A percentile compares a stretch with the other conserved stretches of the same genome.
Conservation (phyloP, 2,329 filamentous ascomycete species). For the Alternaria ventricosa region DNA sequence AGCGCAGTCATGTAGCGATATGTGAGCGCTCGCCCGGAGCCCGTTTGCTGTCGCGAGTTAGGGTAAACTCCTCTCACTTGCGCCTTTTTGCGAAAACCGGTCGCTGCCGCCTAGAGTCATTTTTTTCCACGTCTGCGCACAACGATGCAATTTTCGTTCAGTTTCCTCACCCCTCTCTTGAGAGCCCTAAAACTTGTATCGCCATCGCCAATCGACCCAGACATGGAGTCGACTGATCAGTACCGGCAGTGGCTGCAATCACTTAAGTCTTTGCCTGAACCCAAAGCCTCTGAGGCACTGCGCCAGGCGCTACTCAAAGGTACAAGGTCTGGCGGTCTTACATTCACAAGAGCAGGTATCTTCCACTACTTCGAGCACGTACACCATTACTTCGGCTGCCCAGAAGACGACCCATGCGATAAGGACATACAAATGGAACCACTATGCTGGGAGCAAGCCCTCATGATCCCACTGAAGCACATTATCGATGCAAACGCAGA, state of each 20-base stretch:
- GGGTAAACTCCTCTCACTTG: not conserved
- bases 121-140: not conserved
- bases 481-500: not conserved
- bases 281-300: not conserved
- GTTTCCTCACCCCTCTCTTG: not conserved
- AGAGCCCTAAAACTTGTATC: not conserved
- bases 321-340: not conserved
- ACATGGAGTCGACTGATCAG: not conserved
- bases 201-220: not conserved
- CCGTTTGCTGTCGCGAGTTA: not conserved
- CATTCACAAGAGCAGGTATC: not conserved
- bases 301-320: not conserved
- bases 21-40: not conserved
- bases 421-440: slow-evolving; percentile 54
- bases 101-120: not conserved
- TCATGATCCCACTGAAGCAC: not conserved
- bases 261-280: not conserved
- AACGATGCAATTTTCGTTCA: not conserved
- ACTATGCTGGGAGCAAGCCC: slow-evolving; percentile 24
- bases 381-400: not conserved
- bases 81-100: not conserved
- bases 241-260: not conserved
- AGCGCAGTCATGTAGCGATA: not conserved
- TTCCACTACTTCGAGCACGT: not conserved
- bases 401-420: not conserved